Evolutionary conservation across 345 rosid species (phyloP), one percentile per base, ranked within the genome.

Genomic region (Orychophragmus violaceus): DNA sequence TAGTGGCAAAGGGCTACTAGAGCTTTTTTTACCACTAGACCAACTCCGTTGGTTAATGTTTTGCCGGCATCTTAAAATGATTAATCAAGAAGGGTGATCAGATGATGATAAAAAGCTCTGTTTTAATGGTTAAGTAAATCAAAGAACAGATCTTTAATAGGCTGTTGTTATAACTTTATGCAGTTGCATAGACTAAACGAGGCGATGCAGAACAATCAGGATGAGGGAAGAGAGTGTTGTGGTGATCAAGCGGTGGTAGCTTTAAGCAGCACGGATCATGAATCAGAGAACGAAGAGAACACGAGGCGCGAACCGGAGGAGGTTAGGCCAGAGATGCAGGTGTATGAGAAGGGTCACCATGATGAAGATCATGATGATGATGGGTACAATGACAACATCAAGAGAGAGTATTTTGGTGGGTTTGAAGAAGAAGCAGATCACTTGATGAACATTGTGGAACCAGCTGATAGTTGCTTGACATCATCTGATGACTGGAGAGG

Each of bases 401-500:
- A 86, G 70, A 58, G 78, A 0, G 91, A 84, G 30, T 82, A 82
- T 45, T 88, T 86, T 45, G 88, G 66, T 13, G 77, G 81, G 39
- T 64, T 79, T 50, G 88, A 86, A 7, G 89, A 85, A 59, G 91
- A 84, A 42, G 63, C 81, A 21, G 74, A 70, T 28, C 74, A 75
- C 13, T 66, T 89, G 1, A 75, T 86, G 75, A 72, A 68, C 50
- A 77, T 85, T 53, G 86, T 81, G 64, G 91, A 85, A 27, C 70
- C 82, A 21, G 84, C 78, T 11, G 91, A 83, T 49, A 82, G 83
- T 66, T 82, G 86, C 6, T 74, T 84, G 66, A 81, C 96, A 42
- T 86, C 96, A 59, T 77, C 83, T 14, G 87, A 86, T 71, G 96
- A 82, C 18, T 89, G 96, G 96, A 73, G 80, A 68, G 67, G 74